Evolutionary conservation across 108 stramenopile genomes (phyloP).

Genomic region (Cyclostephanos tholiformis): DNA sequence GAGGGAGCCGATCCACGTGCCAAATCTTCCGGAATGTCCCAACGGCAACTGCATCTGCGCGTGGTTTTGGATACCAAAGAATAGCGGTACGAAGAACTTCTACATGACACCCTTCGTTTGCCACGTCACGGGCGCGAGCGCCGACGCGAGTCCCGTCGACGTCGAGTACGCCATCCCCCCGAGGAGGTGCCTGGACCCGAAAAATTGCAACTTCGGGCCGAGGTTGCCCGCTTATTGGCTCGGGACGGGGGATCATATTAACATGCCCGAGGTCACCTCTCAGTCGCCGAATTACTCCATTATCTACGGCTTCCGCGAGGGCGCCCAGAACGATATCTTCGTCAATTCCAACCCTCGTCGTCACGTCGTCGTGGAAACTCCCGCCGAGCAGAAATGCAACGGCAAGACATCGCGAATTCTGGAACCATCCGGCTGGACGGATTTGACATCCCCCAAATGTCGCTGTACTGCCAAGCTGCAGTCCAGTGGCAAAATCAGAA

Average conservation of each 20-base stretch:
- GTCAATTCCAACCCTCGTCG: neutral
- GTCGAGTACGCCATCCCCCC: conserved; percentile 8
- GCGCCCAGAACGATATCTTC: conserved; percentile 7
- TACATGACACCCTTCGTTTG: conserved; percentile 7
- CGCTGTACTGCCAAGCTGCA: neutral
- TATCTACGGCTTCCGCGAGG: conserved; percentile 1
- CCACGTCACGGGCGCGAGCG: neutral
- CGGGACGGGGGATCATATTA: conserved; percentile 9
- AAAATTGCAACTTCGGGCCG: neutral
- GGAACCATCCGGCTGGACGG: neutral
- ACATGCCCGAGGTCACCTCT: neutral
- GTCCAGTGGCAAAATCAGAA: neutral
- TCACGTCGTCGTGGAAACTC: neutral
- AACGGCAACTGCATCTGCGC: conserved; percentile 6
- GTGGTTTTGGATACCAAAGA: conserved; percentile 10
- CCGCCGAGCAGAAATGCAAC: neutral
- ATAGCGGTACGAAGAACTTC: conserved; percentile 4
- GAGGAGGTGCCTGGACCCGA: neutral
- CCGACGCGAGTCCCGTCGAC: neutral
- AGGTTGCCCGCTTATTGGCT: neutral
- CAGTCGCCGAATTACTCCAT: conserved; percentile 1
- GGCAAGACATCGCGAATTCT: neutral
- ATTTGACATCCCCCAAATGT: neutral
- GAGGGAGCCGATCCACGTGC: conserved; percentile 4
- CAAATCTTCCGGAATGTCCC: neutral